Evolutionary conservation across 345 rosid genomes (phyloP), one percentile per base, ranked within the genome.

Genomic region (Eucalyptus cloeziana): DNA sequence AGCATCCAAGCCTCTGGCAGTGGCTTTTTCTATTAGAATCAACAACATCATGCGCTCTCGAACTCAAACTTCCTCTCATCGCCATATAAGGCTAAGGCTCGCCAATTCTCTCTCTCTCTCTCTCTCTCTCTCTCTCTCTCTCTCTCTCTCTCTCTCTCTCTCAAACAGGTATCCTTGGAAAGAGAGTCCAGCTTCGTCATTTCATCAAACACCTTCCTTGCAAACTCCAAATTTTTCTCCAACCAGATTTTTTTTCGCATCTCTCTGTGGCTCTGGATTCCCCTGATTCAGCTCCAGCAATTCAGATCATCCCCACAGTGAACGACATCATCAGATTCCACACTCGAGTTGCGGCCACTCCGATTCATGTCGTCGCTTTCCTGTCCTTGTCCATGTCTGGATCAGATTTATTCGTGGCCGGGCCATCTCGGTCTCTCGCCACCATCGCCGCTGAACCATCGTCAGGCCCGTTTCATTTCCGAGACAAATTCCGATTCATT

Each of bases 401-500:
- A 24, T 1, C 13, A 58, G 13, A 24, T 58, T 58, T 24, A 24
- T 24, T 30, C 4, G 62, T 21, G 11, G 60, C 27, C 60, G 27
- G 60, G 27, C 60, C 60, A 54, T 54, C 27, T 8, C 5, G 2
- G 24, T 10, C 25, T 54, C 25, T 8, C 58, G 25, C 58, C 11
- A 1, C 25, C 10, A 54, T 4, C 5, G 4, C 11, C 10, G 25
- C 58, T 19, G 24, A 54, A 54, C 58, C 25, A 54, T 21, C 21
- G 22, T 15, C 21, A 51, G 22, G 7, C 7, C 54, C 54, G 1
- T 51, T 51, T 51, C 54, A 52, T 19, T 54, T 54, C 25, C 58
- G 0, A 54, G 58, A 0, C 10, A 8, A 21, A 19, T 54, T 19
- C 0, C 22, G 1, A 21, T 54, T 21, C 58, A 54, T 1, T 54